Base-by-base conservation (phyloP, 2,329 filamentous ascomycete genomes). In the Claviceps humidiphila region DNA sequence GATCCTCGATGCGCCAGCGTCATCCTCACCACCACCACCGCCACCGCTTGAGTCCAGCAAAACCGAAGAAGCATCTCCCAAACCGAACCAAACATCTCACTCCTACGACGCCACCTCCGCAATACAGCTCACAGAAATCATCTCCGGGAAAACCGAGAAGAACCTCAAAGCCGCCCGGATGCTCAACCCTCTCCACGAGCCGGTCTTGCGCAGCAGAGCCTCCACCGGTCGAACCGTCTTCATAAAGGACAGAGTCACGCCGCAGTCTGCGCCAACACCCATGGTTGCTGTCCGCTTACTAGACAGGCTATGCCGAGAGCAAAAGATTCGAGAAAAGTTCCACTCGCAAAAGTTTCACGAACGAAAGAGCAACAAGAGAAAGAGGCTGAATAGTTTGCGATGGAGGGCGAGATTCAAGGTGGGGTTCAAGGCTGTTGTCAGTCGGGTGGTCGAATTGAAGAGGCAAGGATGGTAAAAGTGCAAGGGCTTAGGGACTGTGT, bases 381-480 rank as follows among this genome's bases (percentile, higher is more conserved):
- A 93, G 80, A 77, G 87, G 61, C 68, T 89, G 59, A 73, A 71
- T 65, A 82, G 78, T 54, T 73, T 84, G 72, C 74, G 87, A 55
- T 89, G 85, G 84, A 75, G 79, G 64, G 70, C 59, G 57, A 77
- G 80, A 54, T 93, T 91, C 68, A 82, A 79, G 73, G 65, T 66
- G 37, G 84, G 82, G 4, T 90, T 93, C 68, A 75, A 72, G 65
- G 75, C 76, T 5, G 78, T 81, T 11, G 77, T 87, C 7, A 64
- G 61, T 42, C 74, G 86, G 58, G 86, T 89, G 5, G 72, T 77
- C 62, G 77, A 86, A 64, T 73, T 94, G 70, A 84, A 79, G 59
- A 78, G 73, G 63, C 87, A 93, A 69, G 88, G 88, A 2, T 93
- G 89, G 87, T 94, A 69, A 38, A 30, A 7, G 14, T 13, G n/a